These are phyloP conservation scores for Globisporangium nagaii DNA, from an alignment of 352 stramenopile genomes.

Conservation along the genomic window DNA sequence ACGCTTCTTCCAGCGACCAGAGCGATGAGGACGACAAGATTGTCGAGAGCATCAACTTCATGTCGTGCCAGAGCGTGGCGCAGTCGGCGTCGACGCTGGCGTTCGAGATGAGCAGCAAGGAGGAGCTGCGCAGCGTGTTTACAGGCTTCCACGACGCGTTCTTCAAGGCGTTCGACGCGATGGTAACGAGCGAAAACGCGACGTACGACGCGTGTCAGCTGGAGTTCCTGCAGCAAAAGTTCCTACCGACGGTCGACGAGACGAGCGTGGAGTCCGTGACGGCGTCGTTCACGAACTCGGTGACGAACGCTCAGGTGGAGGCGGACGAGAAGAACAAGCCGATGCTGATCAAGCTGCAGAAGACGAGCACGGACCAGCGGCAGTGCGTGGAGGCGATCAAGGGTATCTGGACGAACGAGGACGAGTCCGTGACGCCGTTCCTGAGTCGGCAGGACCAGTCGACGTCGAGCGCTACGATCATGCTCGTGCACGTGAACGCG, in stretches of 20 bases:
- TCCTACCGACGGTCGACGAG: slow-evolving; percentile 34
- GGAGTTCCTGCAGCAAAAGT: slow-evolving; percentile 55
- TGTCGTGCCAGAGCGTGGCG: slow-evolving; percentile 33
- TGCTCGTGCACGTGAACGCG: slow-evolving; percentile 49
- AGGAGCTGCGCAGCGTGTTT: slow-evolving; percentile 28
- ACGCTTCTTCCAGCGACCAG: too few species aligned
- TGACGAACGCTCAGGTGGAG: neutral
- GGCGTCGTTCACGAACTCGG: slow-evolving; percentile 8
- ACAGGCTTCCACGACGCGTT: slow-evolving; percentile 52
- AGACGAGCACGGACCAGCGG: slow-evolving; percentile 28
- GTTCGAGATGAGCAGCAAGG: slow-evolving; percentile 28
- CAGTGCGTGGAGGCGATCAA: slow-evolving; percentile 36
- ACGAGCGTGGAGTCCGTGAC: slow-evolving; percentile 17
- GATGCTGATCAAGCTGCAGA: slow-evolving; percentile 47
- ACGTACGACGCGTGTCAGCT: slow-evolving; percentile 58
- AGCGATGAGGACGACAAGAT: slow-evolving; percentile 6
- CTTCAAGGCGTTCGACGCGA: slow-evolving; percentile 58
- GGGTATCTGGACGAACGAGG: slow-evolving; percentile 22
- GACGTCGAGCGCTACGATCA: slow-evolving; percentile 31
- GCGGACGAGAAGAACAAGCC: slow-evolving; percentile 18
- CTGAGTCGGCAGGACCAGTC: slow-evolving; percentile 40
- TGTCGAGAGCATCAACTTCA: slow-evolving; percentile 22
- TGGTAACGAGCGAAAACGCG: slow-evolving; percentile 50
- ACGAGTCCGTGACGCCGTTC: slow-evolving; percentile 44
- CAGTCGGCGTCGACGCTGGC: slow-evolving; percentile 27